Conservation (phyloP, 2,329 filamentous ascomycete species). For the Trichophyton equinum region DNA sequence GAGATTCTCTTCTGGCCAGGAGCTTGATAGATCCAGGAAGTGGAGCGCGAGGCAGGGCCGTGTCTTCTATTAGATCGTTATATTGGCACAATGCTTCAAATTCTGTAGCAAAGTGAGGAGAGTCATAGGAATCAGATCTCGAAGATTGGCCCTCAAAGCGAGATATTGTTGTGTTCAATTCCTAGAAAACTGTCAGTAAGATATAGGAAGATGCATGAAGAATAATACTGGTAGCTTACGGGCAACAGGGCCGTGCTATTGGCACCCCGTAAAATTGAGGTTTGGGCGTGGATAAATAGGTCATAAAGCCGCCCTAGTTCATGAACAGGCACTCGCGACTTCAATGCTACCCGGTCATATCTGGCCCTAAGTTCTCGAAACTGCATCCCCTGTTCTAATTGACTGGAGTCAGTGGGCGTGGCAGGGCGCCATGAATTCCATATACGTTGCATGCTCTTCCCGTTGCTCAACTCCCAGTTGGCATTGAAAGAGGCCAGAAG, state of each 20-base stretch:
- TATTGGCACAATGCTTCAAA: conserved; percentile 39
- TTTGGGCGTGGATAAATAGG: conserved; percentile 27
- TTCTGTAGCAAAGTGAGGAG: conserved; percentile 34
- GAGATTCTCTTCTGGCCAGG: conserved; percentile 28
- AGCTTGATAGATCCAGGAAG: conserved; percentile 24
- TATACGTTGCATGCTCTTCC: conserved; percentile 64
- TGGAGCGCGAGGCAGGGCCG: conserved; percentile 10
- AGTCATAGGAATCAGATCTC: conserved; percentile 19
- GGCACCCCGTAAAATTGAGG: conserved; percentile 25
- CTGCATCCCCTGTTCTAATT: conserved; percentile 25
- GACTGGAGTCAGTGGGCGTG: conserved; percentile 31
- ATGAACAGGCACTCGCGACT: conserved; percentile 25
- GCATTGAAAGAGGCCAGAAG: conserved; percentile 48
- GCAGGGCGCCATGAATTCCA: conserved; percentile 61
- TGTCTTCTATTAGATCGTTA: conserved; percentile 24
- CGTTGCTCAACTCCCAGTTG: conserved; percentile 60
- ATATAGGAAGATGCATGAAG: neutral
- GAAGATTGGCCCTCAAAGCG: conserved; percentile 24
- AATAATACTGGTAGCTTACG: conserved; percentile 13
- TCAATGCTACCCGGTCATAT: conserved; percentile 27
- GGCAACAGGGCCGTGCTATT: conserved; percentile 26
- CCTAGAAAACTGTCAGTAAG: conserved; percentile 16
- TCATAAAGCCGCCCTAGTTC: conserved; percentile 26
- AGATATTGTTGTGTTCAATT: conserved; percentile 27
- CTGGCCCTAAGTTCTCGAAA: conserved; percentile 26